phyloP scores from a whole-genome alignment of 257 asterid species.

The Lithospermum erythrorhizon region DNA sequence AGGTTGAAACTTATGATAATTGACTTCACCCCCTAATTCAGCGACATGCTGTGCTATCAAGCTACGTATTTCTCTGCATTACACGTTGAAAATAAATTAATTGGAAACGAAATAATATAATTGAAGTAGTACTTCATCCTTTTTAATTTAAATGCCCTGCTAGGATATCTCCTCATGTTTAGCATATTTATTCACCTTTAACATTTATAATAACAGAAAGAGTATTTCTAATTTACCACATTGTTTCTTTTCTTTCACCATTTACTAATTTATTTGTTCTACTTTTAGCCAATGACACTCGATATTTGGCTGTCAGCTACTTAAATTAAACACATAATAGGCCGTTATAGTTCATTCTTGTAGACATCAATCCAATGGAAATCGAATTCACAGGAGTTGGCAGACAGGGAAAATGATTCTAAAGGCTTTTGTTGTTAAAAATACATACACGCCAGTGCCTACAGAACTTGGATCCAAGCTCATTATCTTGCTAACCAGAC shows the following conservation, averaged over 20 bases:
- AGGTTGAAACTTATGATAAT: constrained; percentile 67
- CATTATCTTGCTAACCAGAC: constrained; percentile 46
- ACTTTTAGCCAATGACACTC: neutral
- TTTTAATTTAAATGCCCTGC: no score
- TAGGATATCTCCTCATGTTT: neutral
- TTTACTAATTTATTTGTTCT: neutral
- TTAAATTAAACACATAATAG: neutral
- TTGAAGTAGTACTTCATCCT: no score
- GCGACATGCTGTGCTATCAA: constrained; percentile 53
- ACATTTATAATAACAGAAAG: neutral
- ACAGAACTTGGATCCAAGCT: constrained; percentile 30
- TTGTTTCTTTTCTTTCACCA: neutral
- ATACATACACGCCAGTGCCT: constrained; percentile 64
- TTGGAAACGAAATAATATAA: neutral
- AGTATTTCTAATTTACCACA: neutral
- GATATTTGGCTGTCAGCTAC: neutral
- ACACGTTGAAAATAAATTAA: constrained; percentile 10
- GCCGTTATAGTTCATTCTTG: neutral
- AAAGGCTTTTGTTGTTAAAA: constrained; percentile 1
- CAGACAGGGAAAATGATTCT: neutral
- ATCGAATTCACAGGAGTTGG: neutral
- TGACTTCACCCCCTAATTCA: constrained; percentile 80
- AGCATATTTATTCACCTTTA: neutral
- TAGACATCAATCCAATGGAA: neutral
- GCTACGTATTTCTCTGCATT: constrained; percentile 56